Percentiles rank a stretch among this genome's conserved stretches.
Conservation (phyloP, 768 basidiomycete species). For the Agaricus subrufescens region DNA sequence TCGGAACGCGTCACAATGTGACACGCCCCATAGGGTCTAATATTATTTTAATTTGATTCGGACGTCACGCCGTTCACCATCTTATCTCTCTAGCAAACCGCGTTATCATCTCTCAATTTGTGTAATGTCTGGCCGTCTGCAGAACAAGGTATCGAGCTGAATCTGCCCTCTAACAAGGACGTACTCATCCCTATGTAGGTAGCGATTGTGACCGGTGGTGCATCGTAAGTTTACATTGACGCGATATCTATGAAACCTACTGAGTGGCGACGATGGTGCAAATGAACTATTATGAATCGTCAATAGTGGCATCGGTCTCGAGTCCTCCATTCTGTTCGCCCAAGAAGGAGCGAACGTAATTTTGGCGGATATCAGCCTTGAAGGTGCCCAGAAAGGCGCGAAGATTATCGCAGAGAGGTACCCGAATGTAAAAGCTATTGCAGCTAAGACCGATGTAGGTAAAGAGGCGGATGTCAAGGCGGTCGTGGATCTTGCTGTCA, state of each 20-base stretch:
- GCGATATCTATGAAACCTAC: slow-evolving; percentile 11
- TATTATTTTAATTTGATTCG: no score
- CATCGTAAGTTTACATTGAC: slow-evolving; percentile 55
- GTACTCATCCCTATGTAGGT: slow-evolving; percentile 33
- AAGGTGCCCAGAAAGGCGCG: slow-evolving; percentile 65
- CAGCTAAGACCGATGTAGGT: slow-evolving; percentile 80
- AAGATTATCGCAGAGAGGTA: slow-evolving; percentile 58
- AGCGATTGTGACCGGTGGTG: slow-evolving; percentile 84
- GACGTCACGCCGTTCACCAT: neutral
- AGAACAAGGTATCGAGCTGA: slow-evolving; percentile 47
- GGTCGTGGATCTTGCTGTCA: slow-evolving; percentile 74
- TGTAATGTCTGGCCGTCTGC: slow-evolving; percentile 62
- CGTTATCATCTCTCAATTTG: slow-evolving; percentile 2
- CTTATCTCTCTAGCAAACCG: slow-evolving; percentile 7
- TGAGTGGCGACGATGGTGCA: slow-evolving; percentile 8
- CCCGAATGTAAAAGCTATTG: slow-evolving; percentile 65
- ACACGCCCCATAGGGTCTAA: no score
- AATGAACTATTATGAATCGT: slow-evolving; percentile 11
- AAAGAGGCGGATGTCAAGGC: slow-evolving; percentile 84
- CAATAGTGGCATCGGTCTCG: slow-evolving; percentile 89
- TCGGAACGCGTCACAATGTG: no score
- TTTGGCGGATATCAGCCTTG: slow-evolving; percentile 82
- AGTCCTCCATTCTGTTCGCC: slow-evolving; percentile 93
- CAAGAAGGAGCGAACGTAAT: slow-evolving; percentile 90
- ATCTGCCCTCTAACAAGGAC: slow-evolving; percentile 1